Conservation (phyloP, 2,329 filamentous ascomycete genomes). For the Aureobasidium leucospermi region DNA sequence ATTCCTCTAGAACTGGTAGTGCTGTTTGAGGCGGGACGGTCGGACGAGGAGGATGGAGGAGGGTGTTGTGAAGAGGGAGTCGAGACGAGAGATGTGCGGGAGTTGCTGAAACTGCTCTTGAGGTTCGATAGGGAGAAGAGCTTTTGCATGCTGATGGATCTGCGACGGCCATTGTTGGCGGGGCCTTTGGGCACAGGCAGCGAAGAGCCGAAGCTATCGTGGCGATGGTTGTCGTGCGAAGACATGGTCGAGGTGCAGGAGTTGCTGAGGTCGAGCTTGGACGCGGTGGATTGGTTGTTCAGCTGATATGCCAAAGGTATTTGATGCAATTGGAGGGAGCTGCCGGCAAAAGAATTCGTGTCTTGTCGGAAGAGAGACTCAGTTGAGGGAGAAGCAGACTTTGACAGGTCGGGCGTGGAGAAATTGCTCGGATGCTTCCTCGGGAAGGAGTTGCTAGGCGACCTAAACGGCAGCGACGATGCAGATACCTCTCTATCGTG, state of each 20-base stretch:
- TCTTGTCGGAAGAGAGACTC: background rate
- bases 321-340: constrained; percentile 8
- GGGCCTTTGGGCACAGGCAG: constrained; percentile 9
- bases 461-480: constrained; percentile 10
- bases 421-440: constrained; percentile 9
- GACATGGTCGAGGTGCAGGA: background rate
- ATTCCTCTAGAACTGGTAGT: constrained; percentile 11
- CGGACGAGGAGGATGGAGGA: constrained; percentile 9
- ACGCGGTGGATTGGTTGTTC: background rate
- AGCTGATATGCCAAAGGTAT: constrained; percentile 3
- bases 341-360: constrained; percentile 5
- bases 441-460: constrained; percentile 8
- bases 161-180: constrained; percentile 13
- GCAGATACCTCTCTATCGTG: background rate
- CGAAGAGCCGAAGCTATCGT: constrained; percentile 21
- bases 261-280: constrained; percentile 13
- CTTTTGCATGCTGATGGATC: constrained; percentile 23
- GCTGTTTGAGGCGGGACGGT: constrained; percentile 6
- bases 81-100: constrained; percentile 25
- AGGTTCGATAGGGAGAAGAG: constrained; percentile 27
- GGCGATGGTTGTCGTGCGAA: constrained; percentile 6
- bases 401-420: constrained; percentile 9
- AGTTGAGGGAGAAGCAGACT: constrained; percentile 3
- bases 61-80: constrained; percentile 17
- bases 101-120: constrained; percentile 29